A percentile compares a stretch with the other conserved stretches of the same genome.
phyloP scores from a whole-genome alignment of 148 eudicot genomes.

The Oxyria digyna region DNA sequence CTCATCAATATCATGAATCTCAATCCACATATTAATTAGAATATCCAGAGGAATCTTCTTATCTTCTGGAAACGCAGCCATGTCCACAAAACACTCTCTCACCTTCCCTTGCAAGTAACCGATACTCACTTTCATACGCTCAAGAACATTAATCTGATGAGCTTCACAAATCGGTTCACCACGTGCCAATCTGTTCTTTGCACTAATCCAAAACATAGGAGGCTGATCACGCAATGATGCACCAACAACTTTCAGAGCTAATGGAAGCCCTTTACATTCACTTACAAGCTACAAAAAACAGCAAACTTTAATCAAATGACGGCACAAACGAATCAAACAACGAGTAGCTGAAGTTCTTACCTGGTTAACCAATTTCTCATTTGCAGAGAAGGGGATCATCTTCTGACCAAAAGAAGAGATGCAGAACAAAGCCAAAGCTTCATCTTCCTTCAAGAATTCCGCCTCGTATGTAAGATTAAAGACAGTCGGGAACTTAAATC shows the following conservation, averaged over 20 bases:
- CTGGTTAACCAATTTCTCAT: conserved; percentile 43
- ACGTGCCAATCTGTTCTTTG: conserved; percentile 50
- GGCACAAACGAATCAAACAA: too few relatives aligned
- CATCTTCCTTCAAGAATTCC: conserved; percentile 50
- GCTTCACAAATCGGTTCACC: conserved; percentile 68
- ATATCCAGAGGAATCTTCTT: conserved; percentile 65
- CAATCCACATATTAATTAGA: conserved; percentile 69
- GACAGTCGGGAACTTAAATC: conserved; percentile 46
- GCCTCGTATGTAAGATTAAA: conserved; percentile 43
- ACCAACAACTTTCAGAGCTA: conserved; percentile 84
- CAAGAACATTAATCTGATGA: conserved; percentile 58
- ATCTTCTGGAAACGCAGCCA: conserved; percentile 79
- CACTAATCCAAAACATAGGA: conserved; percentile 62
- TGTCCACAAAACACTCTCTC: conserved; percentile 73
- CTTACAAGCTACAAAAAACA: conserved; percentile 41
- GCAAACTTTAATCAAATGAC: too few relatives aligned
- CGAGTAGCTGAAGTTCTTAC: too few relatives aligned
- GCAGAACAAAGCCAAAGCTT: conserved; percentile 65
- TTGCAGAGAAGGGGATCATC: conserved; percentile 32
- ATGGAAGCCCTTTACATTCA: conserved; percentile 78
- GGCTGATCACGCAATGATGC: conserved; percentile 62
- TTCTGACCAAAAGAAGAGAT: conserved; percentile 52
- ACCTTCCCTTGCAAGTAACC: conserved; percentile 46
- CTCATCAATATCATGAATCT: conserved; percentile 60
- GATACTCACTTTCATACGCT: conserved; percentile 59